Conservation (phyloP, 305 asterid genomes). For the Solanum aculeatissimum region DNA sequence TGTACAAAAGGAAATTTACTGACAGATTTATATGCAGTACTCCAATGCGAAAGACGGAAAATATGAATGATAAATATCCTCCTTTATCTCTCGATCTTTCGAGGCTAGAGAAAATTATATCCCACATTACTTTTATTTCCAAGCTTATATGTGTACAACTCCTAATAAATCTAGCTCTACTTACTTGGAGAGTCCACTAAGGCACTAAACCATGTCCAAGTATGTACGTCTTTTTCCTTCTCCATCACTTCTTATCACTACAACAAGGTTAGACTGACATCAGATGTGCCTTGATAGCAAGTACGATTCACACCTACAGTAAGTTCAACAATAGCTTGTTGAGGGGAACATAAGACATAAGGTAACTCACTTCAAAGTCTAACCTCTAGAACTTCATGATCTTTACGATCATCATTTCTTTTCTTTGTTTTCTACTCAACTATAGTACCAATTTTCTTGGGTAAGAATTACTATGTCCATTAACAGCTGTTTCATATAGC, state of each 20-base stretch:
- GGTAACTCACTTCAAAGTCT: neutral
- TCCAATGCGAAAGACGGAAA: neutral
- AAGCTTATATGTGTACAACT: neutral
- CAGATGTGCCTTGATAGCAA: neutral
- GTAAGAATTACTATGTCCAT: no score
- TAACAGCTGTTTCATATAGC: no score
- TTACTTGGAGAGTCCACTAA: neutral
- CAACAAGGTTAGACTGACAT: neutral
- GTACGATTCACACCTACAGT: neutral
- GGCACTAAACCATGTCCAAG: neutral
- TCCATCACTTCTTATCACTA: neutral
- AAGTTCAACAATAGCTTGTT: neutral
- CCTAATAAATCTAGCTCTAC: neutral
- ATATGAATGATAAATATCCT: neutral
- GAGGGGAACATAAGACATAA: neutral
- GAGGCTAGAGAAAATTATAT: neutral
- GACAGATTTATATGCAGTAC: neutral
- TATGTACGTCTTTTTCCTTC: neutral
- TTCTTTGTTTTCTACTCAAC: no score
- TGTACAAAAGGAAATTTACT: neutral
- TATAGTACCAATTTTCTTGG: no score
- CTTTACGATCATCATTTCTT: neutral
- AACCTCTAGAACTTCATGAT: neutral
- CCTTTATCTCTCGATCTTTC: neutral
- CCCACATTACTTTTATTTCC: neutral